Evolutionary conservation across 805 yeast genomes (phyloP), one percentile per base, ranked within the genome.

Genomic region (Candida quercuum): DNA sequence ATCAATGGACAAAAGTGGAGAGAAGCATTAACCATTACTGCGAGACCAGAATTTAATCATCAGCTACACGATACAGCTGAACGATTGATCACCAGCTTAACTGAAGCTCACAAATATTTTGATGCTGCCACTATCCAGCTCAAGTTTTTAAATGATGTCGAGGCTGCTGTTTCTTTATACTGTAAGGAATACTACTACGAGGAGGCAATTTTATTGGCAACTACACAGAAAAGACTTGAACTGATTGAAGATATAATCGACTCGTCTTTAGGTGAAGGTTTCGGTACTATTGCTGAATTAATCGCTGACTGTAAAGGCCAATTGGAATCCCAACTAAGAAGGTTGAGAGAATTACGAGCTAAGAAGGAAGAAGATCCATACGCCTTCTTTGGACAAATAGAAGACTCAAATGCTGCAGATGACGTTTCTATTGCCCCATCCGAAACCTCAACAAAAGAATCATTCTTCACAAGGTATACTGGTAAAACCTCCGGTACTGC

Each of bases 401-500:
- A 74, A 32, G 74, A 73, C 16, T 42, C 44, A 8, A 94, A 86
- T 52, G 76, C 86, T 12, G 89, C 96, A 1, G 99, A 93, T 59
- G 86, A 89, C 57, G 93, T 93, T 9, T 89, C 98, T 0, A 74
- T 93, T 46, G 98, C 97, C 0, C 93, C 95, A 1, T 84, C 96
- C 0, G 97, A 88, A 58, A 80, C 95, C 0, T 86, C 97, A 0
- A 86, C 95, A 0, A 83, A 86, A 21, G 94, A 91, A 27, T 88
- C 98, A 0, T 86, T 89, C 59, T 86, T 87, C 65, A 93, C 99
- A 1, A 74, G 95, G 56, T 93, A 93, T 60, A 93, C 99, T 0
- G 99, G 98, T 46, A 89, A 91, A 61, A 89, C 98, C 1, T 71
- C 83, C 1, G 96, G 96, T 18, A 93, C 99, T 3, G 98, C 98